Evolutionary conservation across 1,284 basidiomycete species (phyloP), one percentile per base, ranked within the genome.

Genomic region (Microbotryomycetes sp.): DNA sequence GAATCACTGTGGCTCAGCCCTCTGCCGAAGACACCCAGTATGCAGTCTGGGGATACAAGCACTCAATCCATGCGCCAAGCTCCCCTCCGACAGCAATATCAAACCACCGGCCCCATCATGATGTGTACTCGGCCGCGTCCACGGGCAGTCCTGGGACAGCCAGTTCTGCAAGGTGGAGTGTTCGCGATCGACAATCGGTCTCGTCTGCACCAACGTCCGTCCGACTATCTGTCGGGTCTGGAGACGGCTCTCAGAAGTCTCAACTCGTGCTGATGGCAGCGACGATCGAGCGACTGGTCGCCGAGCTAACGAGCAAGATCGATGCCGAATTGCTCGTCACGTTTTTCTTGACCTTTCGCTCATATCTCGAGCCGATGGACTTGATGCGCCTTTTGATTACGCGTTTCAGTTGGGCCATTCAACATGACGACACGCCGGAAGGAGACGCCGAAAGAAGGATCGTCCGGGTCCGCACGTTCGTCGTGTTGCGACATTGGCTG

Each of bases 261-360:
- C 28, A 56, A 53, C 57, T 54, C 18, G 29, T 69, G 50, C 76
- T 92, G 16, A 78, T 91, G 35, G 89, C 88, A 0, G 89, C 89
- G 4, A 90, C 88, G 3, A 88, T 91, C 67, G 89, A 92, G 73
- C 83, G 89, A 1, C 90, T 89, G 88, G 85, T 92, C 61, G 88
- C 88, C 0, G 89, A 92, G 71, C 78, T 91, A 51, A 91, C 89
- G 30, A 87, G 85, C 70, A 84, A 87, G 69, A 78, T 90, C 67
- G 90, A 88, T 45, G 87, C 88, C 62, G 87, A 89, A 73, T 86
- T 90, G 68, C 79, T 91, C 24, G 59, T 66, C 24, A 83, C 87
- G 67, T 91, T 91, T 75, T 90, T 91, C 80, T 80, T 91, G 72
- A 91, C 88, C 1, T 91, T 90, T 72, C 83, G 90, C 59, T 83